A percentile compares a stretch with the other conserved stretches of the same genome.
These are phyloP conservation scores for Lophium mytilinum DNA, from an alignment of 495 filamentous ascomycete species.

Conservation along the genomic window DNA sequence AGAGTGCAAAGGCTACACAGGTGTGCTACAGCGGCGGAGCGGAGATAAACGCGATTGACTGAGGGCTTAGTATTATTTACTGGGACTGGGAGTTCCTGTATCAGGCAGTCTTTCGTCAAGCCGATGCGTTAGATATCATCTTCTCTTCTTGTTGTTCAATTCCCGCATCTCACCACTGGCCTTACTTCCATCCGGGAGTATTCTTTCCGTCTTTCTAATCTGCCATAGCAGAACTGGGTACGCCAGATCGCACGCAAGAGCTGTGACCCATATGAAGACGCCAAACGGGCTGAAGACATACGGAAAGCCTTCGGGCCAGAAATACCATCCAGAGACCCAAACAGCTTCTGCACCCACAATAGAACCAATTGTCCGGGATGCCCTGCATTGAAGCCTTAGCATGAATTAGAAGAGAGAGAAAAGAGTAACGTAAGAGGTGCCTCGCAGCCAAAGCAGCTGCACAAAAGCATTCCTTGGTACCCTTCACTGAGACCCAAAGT, in stretches of 20 bases:
- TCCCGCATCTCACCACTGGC: not conserved
- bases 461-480: not conserved
- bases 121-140: too few relatives aligned
- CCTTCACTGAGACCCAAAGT: not conserved
- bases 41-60: too few relatives aligned
- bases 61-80: too few relatives aligned
- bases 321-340: constrained; percentile 33
- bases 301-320: constrained; percentile 37
- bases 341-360: constrained; percentile 29
- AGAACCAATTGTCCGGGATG: constrained; percentile 30
- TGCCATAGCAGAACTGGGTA: constrained; percentile 34
- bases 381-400: not conserved
- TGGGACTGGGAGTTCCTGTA: too few relatives aligned
- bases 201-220: constrained; percentile 28
- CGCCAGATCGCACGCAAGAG: constrained; percentile 31
- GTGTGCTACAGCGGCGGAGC: too few relatives aligned
- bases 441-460: too few relatives aligned
- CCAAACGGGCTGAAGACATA: constrained; percentile 33
- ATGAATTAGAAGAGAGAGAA: not conserved
- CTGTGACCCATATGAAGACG: constrained; percentile 31
- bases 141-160: too few relatives aligned
- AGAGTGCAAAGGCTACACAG: too few relatives aligned
- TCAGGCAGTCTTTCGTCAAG: too few relatives aligned
- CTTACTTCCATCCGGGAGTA: constrained; percentile 31
- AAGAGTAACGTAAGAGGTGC: too few relatives aligned